phyloP scores from a whole-genome alignment of 345 rosid species.

The Populus alba region DNA sequence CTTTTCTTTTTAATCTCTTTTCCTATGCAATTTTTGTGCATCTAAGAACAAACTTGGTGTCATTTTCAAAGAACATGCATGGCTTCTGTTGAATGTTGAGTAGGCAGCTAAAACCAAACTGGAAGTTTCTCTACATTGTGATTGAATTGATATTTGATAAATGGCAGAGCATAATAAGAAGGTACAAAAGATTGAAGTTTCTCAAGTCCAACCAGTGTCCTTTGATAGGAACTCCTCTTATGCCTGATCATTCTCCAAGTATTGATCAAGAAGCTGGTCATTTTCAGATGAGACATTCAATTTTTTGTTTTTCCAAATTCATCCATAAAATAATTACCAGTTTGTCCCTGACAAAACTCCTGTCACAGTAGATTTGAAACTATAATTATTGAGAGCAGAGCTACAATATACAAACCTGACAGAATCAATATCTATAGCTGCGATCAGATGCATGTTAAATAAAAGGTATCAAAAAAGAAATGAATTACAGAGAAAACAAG shows the following conservation, averaged over 20 bases:
- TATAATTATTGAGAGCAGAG: neutral
- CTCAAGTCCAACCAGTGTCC: neutral
- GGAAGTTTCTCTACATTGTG: neutral
- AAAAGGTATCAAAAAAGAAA: neutral
- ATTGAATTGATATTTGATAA: neutral
- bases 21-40: neutral
- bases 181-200: neutral
- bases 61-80: neutral
- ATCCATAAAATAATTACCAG: neutral
- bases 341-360: neutral
- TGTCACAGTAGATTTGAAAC: neutral
- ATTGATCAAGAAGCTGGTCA: too few species aligned
- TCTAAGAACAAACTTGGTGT: neutral
- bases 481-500: neutral
- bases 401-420: neutral
- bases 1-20: neutral
- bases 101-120: neutral
- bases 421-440: neutral
- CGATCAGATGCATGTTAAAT: too few species aligned
- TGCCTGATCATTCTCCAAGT: neutral
- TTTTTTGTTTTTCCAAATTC: neutral
- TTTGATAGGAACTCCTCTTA: neutral
- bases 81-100: neutral
- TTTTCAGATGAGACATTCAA: too few species aligned
- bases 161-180: neutral